Percentiles rank a stretch among this genome's conserved stretches.
phyloP scores from a whole-genome alignment of 805 yeast genomes.

The Cyberlindnera xishuangbannaensis region DNA sequence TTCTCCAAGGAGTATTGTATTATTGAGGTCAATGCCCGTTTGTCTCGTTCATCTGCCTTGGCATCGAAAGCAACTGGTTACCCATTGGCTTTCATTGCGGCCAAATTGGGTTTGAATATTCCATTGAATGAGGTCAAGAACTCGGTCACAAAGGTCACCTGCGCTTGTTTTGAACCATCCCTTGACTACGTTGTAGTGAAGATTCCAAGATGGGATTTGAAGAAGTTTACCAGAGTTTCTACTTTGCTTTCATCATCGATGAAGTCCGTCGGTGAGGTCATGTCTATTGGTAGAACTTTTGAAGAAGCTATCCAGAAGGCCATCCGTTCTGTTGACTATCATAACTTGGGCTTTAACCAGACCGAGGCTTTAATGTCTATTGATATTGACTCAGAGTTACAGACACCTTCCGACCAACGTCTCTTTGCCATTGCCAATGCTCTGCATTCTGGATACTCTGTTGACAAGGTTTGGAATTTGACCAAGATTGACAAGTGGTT shows the following conservation, averaged over 20 bases:
- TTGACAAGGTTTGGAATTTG: constrained; percentile 86
- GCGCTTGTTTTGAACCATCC: constrained; percentile 96
- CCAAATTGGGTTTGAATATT: constrained; percentile 89
- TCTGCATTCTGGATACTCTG: constrained; percentile 82
- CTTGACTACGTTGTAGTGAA: constrained; percentile 94
- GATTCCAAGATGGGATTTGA: constrained; percentile 97
- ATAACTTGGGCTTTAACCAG: constrained; percentile 82
- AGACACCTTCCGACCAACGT: constrained; percentile 89
- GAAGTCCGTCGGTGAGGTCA: constrained; percentile 99
- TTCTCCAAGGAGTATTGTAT: constrained; percentile 94
- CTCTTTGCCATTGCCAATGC: constrained; percentile 99
- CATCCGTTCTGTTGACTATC: constrained; percentile 91
- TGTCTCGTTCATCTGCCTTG: constrained; percentile 94
- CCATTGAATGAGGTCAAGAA: constrained; percentile 77
- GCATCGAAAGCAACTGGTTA: constrained; percentile 99
- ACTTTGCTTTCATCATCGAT: constrained; percentile 88
- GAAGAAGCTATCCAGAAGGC: constrained; percentile 99
- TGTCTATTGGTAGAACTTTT: constrained; percentile 97
- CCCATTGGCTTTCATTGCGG: constrained; percentile 98
- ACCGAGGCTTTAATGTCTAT: constrained; percentile 78
- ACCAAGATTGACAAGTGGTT: constrained; percentile 96
- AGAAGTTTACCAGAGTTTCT: constrained; percentile 80
- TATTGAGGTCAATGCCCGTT: constrained; percentile 95
- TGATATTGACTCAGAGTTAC: constrained; percentile 87
- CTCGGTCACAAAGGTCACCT: constrained; percentile 93